These are phyloP conservation scores for Annona squamosa DNA, from an alignment of 164 flowering plant species.

Conservation along the genomic window DNA sequence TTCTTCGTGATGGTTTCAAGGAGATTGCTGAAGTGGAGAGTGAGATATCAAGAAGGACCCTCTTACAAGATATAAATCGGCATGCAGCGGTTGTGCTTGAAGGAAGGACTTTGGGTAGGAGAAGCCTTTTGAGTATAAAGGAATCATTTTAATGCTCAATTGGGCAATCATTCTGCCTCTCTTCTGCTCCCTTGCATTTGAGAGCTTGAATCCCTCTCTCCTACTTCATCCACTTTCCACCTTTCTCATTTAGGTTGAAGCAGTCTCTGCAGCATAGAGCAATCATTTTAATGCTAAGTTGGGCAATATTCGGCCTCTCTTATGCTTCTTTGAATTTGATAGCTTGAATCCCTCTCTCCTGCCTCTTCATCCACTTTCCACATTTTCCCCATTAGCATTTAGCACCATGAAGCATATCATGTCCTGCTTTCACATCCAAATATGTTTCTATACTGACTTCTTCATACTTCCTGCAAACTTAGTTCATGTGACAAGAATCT, in stretches of 20 bases:
- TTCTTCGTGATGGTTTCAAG: constrained; percentile 56
- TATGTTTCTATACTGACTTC: too few relatives aligned
- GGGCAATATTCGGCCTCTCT: background rate
- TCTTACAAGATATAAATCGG: constrained; percentile 78
- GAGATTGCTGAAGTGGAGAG: constrained; percentile 53
- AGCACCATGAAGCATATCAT: too few relatives aligned
- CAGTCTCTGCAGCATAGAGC: background rate
- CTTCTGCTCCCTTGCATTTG: background rate
- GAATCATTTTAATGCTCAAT: background rate
- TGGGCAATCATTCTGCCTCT: background rate
- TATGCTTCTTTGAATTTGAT: background rate
- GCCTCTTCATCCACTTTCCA: background rate
- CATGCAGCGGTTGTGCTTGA: constrained; percentile 98
- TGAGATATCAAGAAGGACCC: constrained; percentile 59
- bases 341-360: background rate
- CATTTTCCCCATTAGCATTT: background rate
- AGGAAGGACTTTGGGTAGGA: constrained; percentile 68
- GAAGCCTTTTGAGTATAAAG: background rate
- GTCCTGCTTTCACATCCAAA: too few relatives aligned
- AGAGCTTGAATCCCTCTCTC: background rate
- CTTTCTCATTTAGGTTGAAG: constrained; percentile 33
- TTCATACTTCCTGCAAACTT: too few relatives aligned
- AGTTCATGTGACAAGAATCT: too few relatives aligned
- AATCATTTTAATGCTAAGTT: background rate
- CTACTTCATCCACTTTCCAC: background rate